Evolutionary conservation across 495 filamentous ascomycete species (phyloP).

Genomic region (Podospora australis): DNA sequence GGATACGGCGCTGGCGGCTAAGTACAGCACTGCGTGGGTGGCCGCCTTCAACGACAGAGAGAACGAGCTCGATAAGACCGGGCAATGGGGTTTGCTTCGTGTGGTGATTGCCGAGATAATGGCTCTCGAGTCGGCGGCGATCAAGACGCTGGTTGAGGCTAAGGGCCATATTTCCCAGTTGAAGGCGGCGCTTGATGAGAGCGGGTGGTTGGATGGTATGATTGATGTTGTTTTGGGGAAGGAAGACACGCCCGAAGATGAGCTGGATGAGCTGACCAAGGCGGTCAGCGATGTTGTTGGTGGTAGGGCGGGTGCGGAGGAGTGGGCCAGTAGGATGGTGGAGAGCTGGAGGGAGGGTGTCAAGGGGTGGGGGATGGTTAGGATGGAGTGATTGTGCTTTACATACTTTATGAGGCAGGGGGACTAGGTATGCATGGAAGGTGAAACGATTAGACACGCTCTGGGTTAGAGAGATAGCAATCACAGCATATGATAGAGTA

Average conservation of each 20-base stretch:
- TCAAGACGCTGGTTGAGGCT: conserved; percentile 23
- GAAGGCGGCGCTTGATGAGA: conserved; percentile 26
- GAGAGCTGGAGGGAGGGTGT: conserved; percentile 39
- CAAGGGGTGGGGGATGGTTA: conserved; percentile 34
- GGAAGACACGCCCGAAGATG: conserved; percentile 10
- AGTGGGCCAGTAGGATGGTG: conserved; percentile 35
- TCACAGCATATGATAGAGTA: too few species aligned
- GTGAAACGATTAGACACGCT: too few species aligned
- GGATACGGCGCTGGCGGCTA: conserved; percentile 31
- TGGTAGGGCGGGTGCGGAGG: conserved; percentile 26
- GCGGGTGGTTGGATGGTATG: conserved; percentile 36
- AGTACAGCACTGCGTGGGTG: conserved; percentile 29
- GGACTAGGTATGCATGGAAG: background rate
- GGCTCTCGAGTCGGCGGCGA: conserved; percentile 24
- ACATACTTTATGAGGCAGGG: too few species aligned
- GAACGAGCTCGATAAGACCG: conserved; percentile 31
- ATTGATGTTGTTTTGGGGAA: conserved; percentile 17
- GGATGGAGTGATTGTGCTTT: conserved; percentile 19
- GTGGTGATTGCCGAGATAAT: conserved; percentile 33
- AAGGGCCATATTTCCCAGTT: conserved; percentile 27
- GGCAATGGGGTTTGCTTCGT: conserved; percentile 27
- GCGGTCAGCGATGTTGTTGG: conserved; percentile 22
- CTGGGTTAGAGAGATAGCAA: too few species aligned
- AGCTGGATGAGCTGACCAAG: conserved; percentile 14
- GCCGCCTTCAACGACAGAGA: conserved; percentile 28